phyloP scores from a whole-genome alignment of 768 basidiomycete genomes.

The Boletus tylopilopsis region DNA sequence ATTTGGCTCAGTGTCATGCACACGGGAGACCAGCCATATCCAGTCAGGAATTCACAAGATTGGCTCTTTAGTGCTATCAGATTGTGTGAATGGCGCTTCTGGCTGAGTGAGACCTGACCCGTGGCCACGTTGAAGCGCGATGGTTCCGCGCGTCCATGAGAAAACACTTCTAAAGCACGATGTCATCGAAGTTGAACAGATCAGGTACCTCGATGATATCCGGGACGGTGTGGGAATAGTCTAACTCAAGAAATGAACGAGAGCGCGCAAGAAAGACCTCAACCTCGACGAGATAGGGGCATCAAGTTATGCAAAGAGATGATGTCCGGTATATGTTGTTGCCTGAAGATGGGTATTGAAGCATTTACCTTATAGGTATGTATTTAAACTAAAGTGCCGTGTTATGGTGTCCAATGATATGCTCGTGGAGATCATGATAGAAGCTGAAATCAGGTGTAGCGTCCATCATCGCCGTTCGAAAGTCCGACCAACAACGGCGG shows the following conservation, averaged over 20 bases:
- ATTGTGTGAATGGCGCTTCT: not conserved
- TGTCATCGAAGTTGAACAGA: too few relatives aligned
- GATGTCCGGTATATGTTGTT: not conserved
- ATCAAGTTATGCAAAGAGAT: not conserved
- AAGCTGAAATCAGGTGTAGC: constrained; percentile 3
- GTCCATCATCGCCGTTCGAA: constrained; percentile 4
- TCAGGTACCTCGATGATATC: too few relatives aligned
- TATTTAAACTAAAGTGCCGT: constrained; percentile 11
- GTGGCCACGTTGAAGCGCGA: not conserved
- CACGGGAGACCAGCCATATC: too few relatives aligned
- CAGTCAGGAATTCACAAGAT: too few relatives aligned
- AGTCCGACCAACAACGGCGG: constrained; percentile 1
- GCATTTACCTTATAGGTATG: constrained; percentile 12
- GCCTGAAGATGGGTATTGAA: constrained; percentile 5
- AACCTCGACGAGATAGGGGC: not conserved
- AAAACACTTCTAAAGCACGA: too few relatives aligned
- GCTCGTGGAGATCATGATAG: constrained; percentile 13
- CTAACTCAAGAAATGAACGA: not conserved
- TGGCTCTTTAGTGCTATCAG: not conserved
- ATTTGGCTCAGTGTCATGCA: too few relatives aligned
- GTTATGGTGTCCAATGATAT: constrained; percentile 25
- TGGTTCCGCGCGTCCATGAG: too few relatives aligned
- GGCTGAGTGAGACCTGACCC: not conserved
- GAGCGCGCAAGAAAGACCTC: not conserved
- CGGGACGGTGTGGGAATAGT: too few relatives aligned